Conservation (phyloP, 2,329 filamentous ascomycete genomes). For the Phoma sp. region DNA sequence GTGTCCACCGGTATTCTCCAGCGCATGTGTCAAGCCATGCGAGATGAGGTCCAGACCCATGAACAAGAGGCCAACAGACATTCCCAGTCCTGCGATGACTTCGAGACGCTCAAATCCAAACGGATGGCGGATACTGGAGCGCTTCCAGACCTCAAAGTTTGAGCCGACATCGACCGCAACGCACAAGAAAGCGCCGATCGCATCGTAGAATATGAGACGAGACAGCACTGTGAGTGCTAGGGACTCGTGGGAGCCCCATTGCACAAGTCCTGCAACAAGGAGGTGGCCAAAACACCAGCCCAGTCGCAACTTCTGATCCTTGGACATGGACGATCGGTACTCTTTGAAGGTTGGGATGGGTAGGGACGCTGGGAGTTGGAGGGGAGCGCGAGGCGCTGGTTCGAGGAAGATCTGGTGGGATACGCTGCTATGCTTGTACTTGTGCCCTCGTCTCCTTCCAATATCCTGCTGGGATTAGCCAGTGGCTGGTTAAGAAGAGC, state of each 20-base stretch:
- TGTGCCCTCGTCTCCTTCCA: constrained; percentile 90
- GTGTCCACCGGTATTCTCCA: constrained; percentile 76
- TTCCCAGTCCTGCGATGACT: constrained; percentile 92
- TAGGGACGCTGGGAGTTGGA: constrained; percentile 88
- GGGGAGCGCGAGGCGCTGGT: constrained; percentile 81
- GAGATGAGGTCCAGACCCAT: constrained; percentile 95
- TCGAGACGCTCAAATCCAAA: constrained; percentile 92
- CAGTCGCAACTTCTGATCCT: constrained; percentile 80
- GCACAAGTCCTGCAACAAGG: constrained; percentile 79
- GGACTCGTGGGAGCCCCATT: constrained; percentile 84
- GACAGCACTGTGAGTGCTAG: constrained; percentile 91
- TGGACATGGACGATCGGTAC: constrained; percentile 87
- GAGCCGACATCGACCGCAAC: constrained; percentile 90
- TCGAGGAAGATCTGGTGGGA: constrained; percentile 97
- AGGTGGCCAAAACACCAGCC: constrained; percentile 93
- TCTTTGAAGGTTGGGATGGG: constrained; percentile 90
- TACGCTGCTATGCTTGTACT: constrained; percentile 96
- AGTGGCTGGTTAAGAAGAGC: neutral
- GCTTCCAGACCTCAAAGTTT: constrained; percentile 98
- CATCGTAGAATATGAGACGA: constrained; percentile 94
- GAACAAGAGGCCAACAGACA: constrained; percentile 96
- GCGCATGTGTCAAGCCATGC: constrained; percentile 90
- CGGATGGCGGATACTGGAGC: constrained; percentile 89
- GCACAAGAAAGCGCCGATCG: constrained; percentile 87
- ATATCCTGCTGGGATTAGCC: constrained; percentile 68